phyloP scores from a whole-genome alignment of 805 yeast species.

The Yamadazyma sp. region DNA sequence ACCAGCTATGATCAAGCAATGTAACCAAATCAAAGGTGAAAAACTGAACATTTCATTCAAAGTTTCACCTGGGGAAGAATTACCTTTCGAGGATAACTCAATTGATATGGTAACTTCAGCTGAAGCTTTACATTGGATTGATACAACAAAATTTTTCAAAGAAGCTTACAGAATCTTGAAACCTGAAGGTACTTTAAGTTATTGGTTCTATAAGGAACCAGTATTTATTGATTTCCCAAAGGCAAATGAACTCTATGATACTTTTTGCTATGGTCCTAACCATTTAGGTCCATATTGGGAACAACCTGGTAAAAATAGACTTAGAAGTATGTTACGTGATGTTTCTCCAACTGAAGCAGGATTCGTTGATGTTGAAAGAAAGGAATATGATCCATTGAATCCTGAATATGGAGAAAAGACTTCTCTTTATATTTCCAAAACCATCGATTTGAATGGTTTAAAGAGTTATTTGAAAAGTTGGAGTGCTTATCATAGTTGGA shows the following conservation, averaged over 20 bases:
- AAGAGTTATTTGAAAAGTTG: slow-evolving; percentile 56
- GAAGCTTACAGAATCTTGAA: slow-evolving; percentile 50
- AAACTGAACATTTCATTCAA: slow-evolving; percentile 25
- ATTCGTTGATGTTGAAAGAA: slow-evolving; percentile 38
- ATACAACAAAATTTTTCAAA: slow-evolving; percentile 50
- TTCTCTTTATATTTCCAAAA: slow-evolving; percentile 18
- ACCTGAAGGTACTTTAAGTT: slow-evolving; percentile 65
- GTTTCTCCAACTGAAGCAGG: slow-evolving; percentile 22
- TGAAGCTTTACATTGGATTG: slow-evolving; percentile 85
- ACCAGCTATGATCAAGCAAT: slow-evolving; percentile 40
- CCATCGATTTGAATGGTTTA: slow-evolving; percentile 11
- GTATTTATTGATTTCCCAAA: slow-evolving; percentile 42
- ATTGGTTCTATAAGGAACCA: slow-evolving; percentile 81
- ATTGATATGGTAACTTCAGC: slow-evolving; percentile 74
- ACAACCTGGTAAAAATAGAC: slow-evolving; percentile 44
- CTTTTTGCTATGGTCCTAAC: slow-evolving; percentile 13
- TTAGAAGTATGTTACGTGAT: slow-evolving; percentile 17
- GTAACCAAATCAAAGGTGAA: slow-evolving; percentile 7
- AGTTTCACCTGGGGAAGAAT: slow-evolving; percentile 31
- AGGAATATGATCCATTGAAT: slow-evolving; percentile 23
- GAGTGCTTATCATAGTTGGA: slow-evolving; percentile 66
- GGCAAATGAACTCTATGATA: slow-evolving; percentile 52
- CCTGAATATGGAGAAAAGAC: slow-evolving; percentile 8
- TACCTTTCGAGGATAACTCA: slow-evolving; percentile 11
- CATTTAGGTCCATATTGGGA: slow-evolving; percentile 50